A percentile compares a stretch with the other conserved stretches of the same genome.
These are phyloP conservation scores for Yamadazyma aaseri DNA, from an alignment of 1,139 yeast genomes.

Conservation along the genomic window DNA sequence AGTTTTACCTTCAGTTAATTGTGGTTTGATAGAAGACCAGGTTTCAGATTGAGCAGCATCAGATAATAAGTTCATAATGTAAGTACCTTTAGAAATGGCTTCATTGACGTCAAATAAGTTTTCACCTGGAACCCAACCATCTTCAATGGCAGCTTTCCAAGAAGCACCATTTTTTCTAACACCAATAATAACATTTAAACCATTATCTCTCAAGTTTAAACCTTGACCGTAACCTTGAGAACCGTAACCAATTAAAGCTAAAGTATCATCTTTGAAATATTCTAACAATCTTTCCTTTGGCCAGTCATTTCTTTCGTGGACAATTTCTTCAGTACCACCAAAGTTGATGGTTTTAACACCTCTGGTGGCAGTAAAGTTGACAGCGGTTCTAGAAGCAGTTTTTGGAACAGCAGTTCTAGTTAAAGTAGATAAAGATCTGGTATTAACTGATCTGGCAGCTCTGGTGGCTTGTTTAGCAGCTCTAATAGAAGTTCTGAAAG, in stretches of 20 bases:
- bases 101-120: constrained; percentile 92
- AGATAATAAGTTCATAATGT: constrained; percentile 94
- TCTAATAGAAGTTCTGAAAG: constrained; percentile 63
- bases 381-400: constrained; percentile 22
- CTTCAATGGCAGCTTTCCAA: constrained; percentile 99
- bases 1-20: constrained; percentile 95
- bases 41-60: constrained; percentile 99
- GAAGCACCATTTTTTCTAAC: constrained; percentile 98
- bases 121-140: constrained; percentile 99
- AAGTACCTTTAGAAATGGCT: constrained; percentile 90
- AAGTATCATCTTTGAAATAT: constrained; percentile 96
- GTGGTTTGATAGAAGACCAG: constrained; percentile 83
- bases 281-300: constrained; percentile 94
- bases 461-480: constrained; percentile 60
- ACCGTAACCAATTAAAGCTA: constrained; percentile 98
- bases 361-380: constrained; percentile 46
- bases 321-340: constrained; percentile 93
- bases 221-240: constrained; percentile 99
- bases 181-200: constrained; percentile 95
- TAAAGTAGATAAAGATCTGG: constrained; percentile 67
- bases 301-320: constrained; percentile 99
- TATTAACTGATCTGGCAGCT: constrained; percentile 51
- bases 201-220: constrained; percentile 97
- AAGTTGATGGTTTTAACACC: constrained; percentile 96
- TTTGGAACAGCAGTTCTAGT: constrained; percentile 45